A percentile compares a stretch with the other conserved stretches of the same genome.
Evolutionary conservation across 257 asterid species (phyloP).

Genomic region (Solanum infundibuliforme): DNA sequence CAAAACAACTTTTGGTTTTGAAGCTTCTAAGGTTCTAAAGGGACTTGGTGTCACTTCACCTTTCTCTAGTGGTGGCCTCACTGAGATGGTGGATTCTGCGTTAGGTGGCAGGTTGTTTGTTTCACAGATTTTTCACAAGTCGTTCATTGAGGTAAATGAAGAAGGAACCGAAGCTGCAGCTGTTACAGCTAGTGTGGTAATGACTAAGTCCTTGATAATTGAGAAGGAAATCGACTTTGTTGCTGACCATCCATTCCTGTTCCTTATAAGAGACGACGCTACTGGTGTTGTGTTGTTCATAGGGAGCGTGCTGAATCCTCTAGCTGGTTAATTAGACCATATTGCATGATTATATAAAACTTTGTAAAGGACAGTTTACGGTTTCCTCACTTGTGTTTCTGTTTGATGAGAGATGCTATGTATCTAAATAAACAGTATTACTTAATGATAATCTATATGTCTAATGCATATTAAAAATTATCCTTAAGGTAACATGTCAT

Average conservation of each 20-base stretch:
- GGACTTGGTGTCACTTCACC: slow-evolving; percentile 15
- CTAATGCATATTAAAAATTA: neutral
- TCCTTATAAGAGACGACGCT: slow-evolving; percentile 16
- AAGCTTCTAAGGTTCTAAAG: neutral
- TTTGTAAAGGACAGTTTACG: neutral
- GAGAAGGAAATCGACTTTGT: slow-evolving; percentile 16
- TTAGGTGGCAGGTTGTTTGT: slow-evolving; percentile 3
- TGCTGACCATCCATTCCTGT: slow-evolving; percentile 30
- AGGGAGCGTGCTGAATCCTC: slow-evolving; percentile 22
- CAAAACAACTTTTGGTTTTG: neutral
- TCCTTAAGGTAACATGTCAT: neutral
- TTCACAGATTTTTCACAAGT: slow-evolving; percentile 6
- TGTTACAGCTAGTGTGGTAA: neutral
- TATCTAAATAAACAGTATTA: neutral
- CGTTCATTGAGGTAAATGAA: slow-evolving; percentile 17
- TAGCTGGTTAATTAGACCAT: neutral
- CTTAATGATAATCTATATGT: too few relatives aligned
- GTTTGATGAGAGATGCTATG: neutral
- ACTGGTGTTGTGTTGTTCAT: slow-evolving; percentile 18
- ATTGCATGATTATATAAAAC: neutral
- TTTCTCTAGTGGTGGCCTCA: slow-evolving; percentile 15
- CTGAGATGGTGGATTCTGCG: slow-evolving; percentile 13
- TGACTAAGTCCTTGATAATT: neutral
- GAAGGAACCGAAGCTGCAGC: slow-evolving; percentile 34
- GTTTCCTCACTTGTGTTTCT: neutral